Evolutionary conservation across 768 basidiomycete genomes (phyloP), one percentile per base, ranked within the genome.

Genomic region (Mycena maculata): DNA sequence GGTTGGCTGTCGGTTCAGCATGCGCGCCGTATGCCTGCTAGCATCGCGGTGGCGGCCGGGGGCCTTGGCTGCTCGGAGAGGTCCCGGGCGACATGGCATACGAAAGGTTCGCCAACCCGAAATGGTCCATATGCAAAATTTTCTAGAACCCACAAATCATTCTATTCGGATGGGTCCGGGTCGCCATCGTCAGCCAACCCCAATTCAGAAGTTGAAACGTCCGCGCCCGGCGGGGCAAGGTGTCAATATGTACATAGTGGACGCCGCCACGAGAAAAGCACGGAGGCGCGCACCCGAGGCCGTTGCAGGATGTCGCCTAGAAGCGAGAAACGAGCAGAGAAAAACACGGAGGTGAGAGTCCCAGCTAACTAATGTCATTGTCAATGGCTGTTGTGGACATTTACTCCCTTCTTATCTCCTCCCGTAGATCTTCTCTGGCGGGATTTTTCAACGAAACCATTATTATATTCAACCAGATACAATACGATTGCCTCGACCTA

Each of bases 131-230:
- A n/a, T n/a, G n/a, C 33, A 36, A 6, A 11, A 18, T 18, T 18
- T 61, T 49, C 58, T 23, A 60, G 47, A 60, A 60, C 30, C 2
- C 30, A 36, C 58, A 60, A 49, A 60, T 61, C 60, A 33, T 61
- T 45, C 52, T 63, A 13, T 47, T 63, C 61, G 52, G 61, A 30
- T 10, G 15, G 10, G 28, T 13, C 16, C 41, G 41, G 57, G 44
- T n/a, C 31, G n/a, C n/a, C n/a, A n/a, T n/a, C n/a, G n/a, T n/a
- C n/a, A n/a, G n/a, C 42, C 22, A 12, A 23, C 31, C 18, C 22
- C 52, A 57, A 22, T 20, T 0, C 5, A 36, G 22, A 1, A 47
- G 30, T 18, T n/a, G n/a, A n/a, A n/a, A n/a, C n/a, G 30, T 33
- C 61, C 52, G 61, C 31, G 41, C 16, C 38, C 53, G n/a, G 38